phyloP scores from a whole-genome alignment of 345 rosid genomes.

The thale cress (Arabidopsis thaliana) region DNA sequence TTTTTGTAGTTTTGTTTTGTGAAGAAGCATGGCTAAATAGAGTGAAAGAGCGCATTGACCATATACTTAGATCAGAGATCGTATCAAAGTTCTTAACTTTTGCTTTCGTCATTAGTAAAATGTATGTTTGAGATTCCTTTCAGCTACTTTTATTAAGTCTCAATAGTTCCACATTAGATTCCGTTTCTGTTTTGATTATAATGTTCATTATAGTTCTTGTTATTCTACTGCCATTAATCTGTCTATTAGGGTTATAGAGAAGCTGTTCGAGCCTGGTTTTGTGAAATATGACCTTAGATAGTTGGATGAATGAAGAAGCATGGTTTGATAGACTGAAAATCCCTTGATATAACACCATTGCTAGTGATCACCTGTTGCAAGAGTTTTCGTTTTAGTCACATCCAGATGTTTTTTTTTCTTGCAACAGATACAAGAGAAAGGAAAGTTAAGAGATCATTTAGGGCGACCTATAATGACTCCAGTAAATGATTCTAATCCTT shows the following conservation, averaged over 20 bases:
- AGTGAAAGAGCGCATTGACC: neutral
- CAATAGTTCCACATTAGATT: too few relatives aligned
- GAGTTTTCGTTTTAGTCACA: neutral
- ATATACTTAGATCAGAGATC: neutral
- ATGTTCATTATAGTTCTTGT: too few relatives aligned
- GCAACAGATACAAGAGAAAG: constrained; percentile 61
- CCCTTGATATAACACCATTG: too few relatives aligned
- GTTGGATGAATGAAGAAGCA: too few relatives aligned
- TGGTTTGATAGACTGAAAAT: too few relatives aligned
- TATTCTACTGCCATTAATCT: too few relatives aligned
- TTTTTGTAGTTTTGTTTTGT: constrained; percentile 7
- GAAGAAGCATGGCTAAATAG: neutral
- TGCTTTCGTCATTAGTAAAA: neutral
- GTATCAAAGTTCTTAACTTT: neutral
- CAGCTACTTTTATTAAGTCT: neutral
- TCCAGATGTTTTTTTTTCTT: constrained; percentile 9
- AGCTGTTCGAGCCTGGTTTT: too few relatives aligned
- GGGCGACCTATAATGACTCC: constrained; percentile 73
- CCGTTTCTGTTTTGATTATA: too few relatives aligned
- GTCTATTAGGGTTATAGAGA: too few relatives aligned
- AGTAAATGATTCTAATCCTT: constrained; percentile 78
- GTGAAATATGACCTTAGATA: too few relatives aligned
- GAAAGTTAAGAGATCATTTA: constrained; percentile 60
- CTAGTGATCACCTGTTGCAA: neutral
- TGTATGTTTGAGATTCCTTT: neutral